Conservation (phyloP, 139 green algal species). For the Auxenochlorella pyrenoidosa region DNA sequence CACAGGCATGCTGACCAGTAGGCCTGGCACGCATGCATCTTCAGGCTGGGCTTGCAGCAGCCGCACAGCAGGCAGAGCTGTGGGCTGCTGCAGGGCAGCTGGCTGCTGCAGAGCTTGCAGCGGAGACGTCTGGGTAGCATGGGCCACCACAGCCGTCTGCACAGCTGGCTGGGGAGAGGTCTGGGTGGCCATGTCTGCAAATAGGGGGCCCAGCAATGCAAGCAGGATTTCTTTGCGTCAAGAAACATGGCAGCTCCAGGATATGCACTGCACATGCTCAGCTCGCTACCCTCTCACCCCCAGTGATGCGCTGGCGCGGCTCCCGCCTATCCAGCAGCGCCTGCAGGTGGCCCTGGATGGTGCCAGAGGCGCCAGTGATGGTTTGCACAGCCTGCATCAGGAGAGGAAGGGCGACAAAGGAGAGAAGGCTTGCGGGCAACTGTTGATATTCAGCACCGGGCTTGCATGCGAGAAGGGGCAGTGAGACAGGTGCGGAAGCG, state of each 20-base stretch:
- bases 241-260: background rate
- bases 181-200: constrained; percentile 31
- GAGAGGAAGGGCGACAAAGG: background rate
- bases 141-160: background rate
- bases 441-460: background rate
- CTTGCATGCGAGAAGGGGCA: background rate
- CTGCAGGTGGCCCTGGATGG: background rate
- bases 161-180: background rate
- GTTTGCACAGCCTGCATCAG: background rate
- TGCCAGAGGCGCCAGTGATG: background rate
- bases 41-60: background rate
- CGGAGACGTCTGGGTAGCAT: background rate
- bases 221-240: background rate
- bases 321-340: background rate
- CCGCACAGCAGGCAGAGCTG: too few species aligned
- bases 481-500: background rate
- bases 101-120: too few species aligned
- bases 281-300: background rate
- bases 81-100: too few species aligned
- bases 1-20: too few species aligned
- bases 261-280: background rate
- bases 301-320: background rate
- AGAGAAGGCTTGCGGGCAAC: background rate
- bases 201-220: background rate
- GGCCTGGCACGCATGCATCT: background rate